phyloP scores from a whole-genome alignment of 23 red algal genomes.

The Agarophyton chilense region DNA sequence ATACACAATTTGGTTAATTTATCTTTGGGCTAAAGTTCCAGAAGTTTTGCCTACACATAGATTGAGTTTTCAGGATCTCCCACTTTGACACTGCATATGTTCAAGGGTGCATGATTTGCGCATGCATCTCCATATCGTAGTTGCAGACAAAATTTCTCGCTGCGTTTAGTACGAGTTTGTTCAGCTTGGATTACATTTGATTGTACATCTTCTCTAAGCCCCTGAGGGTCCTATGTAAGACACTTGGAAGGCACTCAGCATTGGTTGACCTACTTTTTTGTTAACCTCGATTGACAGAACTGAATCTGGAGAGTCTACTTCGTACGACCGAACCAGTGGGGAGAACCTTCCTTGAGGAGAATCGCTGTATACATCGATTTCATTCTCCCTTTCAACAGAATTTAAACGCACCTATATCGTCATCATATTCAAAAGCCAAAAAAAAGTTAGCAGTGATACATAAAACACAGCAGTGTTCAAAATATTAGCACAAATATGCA shows the following conservation, averaged over 20 bases:
- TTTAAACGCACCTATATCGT: constrained; percentile 28
- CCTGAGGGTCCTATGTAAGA: constrained; percentile 27
- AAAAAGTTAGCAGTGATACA: neutral
- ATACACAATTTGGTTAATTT: no score
- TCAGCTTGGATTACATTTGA: constrained; percentile 5
- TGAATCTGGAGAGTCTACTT: constrained; percentile 16
- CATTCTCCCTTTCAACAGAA: neutral
- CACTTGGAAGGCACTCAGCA: constrained; percentile 58
- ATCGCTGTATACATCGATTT: constrained; percentile 32
- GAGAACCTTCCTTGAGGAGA: constrained; percentile 46
- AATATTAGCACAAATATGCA: neutral
- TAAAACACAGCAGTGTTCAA: neutral
- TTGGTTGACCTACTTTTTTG: constrained; percentile 44
- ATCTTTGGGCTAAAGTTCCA: no score
- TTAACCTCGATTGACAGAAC: constrained; percentile 2
- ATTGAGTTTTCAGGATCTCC: no score
- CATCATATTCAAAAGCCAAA: neutral
- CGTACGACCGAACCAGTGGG: constrained; percentile 23
- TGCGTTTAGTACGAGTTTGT: neutral
- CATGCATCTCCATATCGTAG: no score
- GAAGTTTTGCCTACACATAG: no score
- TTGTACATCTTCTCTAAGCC: constrained; percentile 1
- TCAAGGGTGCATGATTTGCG: no score
- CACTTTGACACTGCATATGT: no score
- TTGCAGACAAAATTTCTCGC: neutral